Evolutionary conservation across 495 filamentous ascomycete species (phyloP).

Genomic region (Aspergillus ostianus): DNA sequence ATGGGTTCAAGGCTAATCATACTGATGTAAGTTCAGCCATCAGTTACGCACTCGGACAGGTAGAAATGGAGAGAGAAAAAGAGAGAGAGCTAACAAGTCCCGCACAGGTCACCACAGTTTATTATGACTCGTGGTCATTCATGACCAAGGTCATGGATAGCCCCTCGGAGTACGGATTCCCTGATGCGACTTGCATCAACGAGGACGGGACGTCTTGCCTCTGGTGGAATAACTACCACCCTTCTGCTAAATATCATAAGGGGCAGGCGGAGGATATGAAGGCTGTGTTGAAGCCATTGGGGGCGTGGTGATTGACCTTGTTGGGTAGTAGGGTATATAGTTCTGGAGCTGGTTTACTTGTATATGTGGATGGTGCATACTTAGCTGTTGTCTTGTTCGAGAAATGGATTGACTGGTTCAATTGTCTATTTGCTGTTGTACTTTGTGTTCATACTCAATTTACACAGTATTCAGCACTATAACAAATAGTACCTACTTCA

Average conservation of each 20-base stretch:
- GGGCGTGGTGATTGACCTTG: constrained; percentile 25
- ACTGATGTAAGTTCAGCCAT: constrained; percentile 23
- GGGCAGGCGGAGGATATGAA: constrained; percentile 43
- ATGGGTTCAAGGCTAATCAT: constrained; percentile 21
- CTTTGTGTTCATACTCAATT: too few species aligned
- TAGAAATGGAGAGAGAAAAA: too few species aligned
- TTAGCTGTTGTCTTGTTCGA: too few species aligned
- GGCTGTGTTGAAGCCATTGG: constrained; percentile 22
- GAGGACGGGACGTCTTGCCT: constrained; percentile 33
- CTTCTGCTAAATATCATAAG: constrained; percentile 34
- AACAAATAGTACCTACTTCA: too few species aligned
- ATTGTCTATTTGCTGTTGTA: background rate
- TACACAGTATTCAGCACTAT: too few species aligned
- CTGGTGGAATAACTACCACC: constrained; percentile 45
- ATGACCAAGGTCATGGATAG: constrained; percentile 55
- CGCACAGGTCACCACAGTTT: constrained; percentile 23
- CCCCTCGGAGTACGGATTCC: constrained; percentile 41
- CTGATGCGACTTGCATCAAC: constrained; percentile 32
- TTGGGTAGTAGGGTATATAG: background rate
- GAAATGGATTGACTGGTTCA: background rate
- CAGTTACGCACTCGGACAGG: background rate
- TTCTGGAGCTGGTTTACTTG: background rate
- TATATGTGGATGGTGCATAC: too few species aligned
- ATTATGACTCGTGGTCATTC: constrained; percentile 37
- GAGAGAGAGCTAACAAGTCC: background rate